Base-by-base conservation (phyloP, 257 asterid species). In the Verbena officinalis region DNA sequence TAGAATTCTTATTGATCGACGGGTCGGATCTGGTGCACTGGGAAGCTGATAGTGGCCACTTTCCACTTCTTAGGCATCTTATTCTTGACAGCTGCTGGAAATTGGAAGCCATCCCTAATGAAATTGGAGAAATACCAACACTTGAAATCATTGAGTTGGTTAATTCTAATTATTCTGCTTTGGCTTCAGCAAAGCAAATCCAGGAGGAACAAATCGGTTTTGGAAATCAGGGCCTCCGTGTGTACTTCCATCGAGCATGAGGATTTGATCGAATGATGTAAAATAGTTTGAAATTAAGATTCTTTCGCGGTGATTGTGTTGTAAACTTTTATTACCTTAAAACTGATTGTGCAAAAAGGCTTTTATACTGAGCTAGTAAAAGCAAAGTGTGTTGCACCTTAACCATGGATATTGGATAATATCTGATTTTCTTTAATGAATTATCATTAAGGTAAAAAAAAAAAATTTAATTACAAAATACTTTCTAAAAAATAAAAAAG, bases 141-240 rank as follows among this genome's bases (percentile, higher is more conserved):
- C 53, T 72, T 23, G 45, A 56, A 48, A 5, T 46, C 9, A 72
- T 72, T 20, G 61, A 64, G 46, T 14, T 64, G 72, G 72, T 57
- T 19, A 40, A 36, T 9, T 64, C 62, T 24, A 48, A 72, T 30
- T 55, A 54, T 13, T 15, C 43, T 3, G 51, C 57, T 7, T 42
- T 71, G 31, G 9, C 24, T 33, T 62, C 76, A 10, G 60, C 40
- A 1, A 4, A 14, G 43, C 16, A 44, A 40, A 71, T 71, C 3
- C 30, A 4, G 1, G 46, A 38, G 33, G 71, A 65, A 65, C 62
- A 40, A 24, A 21, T 24, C 17, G 56, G 39, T 21, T 22, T 22
- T 24, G 81, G 69, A 45, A 71, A 51, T 61, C 12, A n/a, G n/a
- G n/a, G 57, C 19, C 57, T 51, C 24, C 57, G 5, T 22, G 7